These are phyloP conservation scores for Trichoderma brevicompactum DNA, from an alignment of 2,329 filamentous ascomycete genomes.

Conservation along the genomic window DNA sequence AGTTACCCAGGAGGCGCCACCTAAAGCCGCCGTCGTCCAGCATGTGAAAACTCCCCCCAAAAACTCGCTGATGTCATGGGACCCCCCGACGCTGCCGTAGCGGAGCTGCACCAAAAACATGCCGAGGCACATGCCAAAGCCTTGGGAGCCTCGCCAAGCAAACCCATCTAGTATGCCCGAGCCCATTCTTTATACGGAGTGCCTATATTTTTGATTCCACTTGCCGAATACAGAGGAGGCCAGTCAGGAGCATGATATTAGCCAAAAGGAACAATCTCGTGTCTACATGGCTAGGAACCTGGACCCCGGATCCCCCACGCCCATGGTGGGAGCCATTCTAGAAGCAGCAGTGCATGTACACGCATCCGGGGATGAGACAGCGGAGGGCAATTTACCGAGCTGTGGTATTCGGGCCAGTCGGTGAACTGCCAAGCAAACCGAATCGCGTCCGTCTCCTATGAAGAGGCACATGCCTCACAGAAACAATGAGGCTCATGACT, in stretches of 20 bases:
- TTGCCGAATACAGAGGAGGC: background rate
- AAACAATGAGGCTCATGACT: too few species aligned
- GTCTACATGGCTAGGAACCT: background rate
- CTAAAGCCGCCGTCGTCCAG: background rate
- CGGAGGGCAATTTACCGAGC: background rate
- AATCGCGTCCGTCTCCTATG: too few species aligned
- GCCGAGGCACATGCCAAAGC: constrained; percentile 22
- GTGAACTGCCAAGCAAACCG: too few species aligned
- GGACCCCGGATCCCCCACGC: background rate
- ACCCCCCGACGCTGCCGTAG: constrained; percentile 11
- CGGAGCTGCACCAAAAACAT: constrained; percentile 5
- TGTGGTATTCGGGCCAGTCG: background rate
- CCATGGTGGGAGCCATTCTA: constrained; percentile 1
- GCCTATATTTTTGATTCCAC: too few species aligned
- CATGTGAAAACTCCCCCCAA: constrained; percentile 20
- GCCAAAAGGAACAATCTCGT: background rate
- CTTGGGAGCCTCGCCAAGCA: background rate
- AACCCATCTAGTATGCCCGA: background rate
- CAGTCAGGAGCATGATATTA: constrained; percentile 17
- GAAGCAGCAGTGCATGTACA: constrained; percentile 2
- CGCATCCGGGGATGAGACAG: constrained; percentile 12
- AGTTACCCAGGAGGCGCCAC: background rate
- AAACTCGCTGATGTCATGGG: constrained; percentile 26
- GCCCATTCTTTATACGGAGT: background rate
- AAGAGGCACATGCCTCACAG: too few species aligned